phyloP scores from a whole-genome alignment of 352 stramenopile genomes.

The Hyaloperonospora brassicae region DNA sequence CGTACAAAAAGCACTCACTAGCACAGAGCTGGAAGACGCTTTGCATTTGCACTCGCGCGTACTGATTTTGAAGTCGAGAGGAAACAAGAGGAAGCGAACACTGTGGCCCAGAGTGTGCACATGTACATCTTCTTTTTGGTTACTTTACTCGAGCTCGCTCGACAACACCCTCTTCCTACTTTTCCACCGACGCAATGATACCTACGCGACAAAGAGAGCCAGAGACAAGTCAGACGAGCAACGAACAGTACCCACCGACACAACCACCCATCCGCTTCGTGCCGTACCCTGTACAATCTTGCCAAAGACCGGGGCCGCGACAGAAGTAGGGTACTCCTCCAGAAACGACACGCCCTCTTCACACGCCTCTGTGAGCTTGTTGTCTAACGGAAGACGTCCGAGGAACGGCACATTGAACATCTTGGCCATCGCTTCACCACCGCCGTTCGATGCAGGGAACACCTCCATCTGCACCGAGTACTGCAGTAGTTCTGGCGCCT shows the following conservation, averaged over 20 bases:
- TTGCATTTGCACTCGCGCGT: slow-evolving; percentile 1
- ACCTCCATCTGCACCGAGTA: slow-evolving; percentile 81
- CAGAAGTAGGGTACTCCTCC: slow-evolving; percentile 76
- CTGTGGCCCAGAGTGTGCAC: no score
- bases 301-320: slow-evolving; percentile 58
- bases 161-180: slow-evolving; percentile 14
- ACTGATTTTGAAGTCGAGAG: background rate
- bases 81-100: no score
- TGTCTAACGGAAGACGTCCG: slow-evolving; percentile 93
- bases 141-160: no score
- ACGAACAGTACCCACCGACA: background rate
- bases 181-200: slow-evolving; percentile 47
- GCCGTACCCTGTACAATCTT: slow-evolving; percentile 57
- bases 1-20: slow-evolving; percentile 2
- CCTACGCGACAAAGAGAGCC: slow-evolving; percentile 22
- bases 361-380: slow-evolving; percentile 93
- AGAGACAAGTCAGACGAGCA: slow-evolving; percentile 5
- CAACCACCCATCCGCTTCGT: background rate
- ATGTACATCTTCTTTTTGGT: no score
- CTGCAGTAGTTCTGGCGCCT: slow-evolving; percentile 73
- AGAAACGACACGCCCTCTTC: slow-evolving; percentile 93
- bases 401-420: slow-evolving; percentile 95
- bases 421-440: slow-evolving; percentile 92
- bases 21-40: background rate
- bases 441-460: slow-evolving; percentile 82